phyloP scores from a whole-genome alignment of 164 flowering plant species.

The Echeveria elegans region DNA sequence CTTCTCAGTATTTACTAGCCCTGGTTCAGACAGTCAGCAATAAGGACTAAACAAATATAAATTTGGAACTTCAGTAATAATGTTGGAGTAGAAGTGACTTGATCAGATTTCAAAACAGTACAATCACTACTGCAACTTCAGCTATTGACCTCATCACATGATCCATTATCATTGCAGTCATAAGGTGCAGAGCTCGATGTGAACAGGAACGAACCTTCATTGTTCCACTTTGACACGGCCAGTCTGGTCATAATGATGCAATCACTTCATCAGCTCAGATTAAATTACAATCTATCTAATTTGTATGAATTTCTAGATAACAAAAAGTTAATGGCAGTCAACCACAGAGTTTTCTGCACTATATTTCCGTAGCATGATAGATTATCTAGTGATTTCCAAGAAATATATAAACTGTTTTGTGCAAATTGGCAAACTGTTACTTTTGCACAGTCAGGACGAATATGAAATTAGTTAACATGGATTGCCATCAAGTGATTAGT shows the following conservation, averaged over 20 bases:
- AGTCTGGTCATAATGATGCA: slow-evolving; percentile 27
- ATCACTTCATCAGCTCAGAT: neutral
- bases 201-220: slow-evolving; percentile 80
- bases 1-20: neutral
- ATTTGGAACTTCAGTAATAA: too few species aligned
- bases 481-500: neutral
- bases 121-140: neutral
- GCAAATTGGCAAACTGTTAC: neutral
- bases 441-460: slow-evolving; percentile 28
- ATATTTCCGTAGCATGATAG: neutral
- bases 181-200: slow-evolving; percentile 91
- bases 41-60: neutral
- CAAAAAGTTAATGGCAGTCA: neutral
- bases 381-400: neutral
- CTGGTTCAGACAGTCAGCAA: neutral
- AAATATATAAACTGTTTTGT: neutral
- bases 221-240: slow-evolving; percentile 79
- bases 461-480: slow-evolving; percentile 22
- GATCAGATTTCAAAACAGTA: neutral
- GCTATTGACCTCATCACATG: slow-evolving; percentile 67
- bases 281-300: neutral
- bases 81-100: neutral
- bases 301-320: neutral
- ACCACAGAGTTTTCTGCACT: neutral
- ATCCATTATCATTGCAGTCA: slow-evolving; percentile 83